Conservation (phyloP, 208 protist species). For the Novymonas esmeraldas region DNA sequence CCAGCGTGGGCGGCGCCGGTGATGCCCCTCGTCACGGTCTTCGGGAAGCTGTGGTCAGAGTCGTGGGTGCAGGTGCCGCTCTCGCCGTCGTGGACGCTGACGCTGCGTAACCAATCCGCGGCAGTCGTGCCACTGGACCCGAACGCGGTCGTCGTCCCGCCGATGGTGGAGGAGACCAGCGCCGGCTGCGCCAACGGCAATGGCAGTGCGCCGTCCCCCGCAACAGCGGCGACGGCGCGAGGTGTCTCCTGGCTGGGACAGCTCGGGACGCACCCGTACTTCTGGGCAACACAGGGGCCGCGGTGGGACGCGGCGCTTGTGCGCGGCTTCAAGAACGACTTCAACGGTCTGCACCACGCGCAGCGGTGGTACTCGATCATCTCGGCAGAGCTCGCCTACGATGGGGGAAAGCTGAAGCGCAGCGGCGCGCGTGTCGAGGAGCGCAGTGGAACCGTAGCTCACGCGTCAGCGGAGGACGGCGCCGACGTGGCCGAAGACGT, state of each 20-base stretch:
- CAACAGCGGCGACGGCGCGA: not conserved
- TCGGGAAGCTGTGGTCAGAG: constrained; percentile 40
- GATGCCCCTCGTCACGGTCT: constrained; percentile 28
- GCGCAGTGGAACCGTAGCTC: not conserved
- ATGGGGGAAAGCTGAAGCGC: constrained; percentile 2
- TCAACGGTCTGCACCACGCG: constrained; percentile 53
- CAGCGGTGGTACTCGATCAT: constrained; percentile 55
- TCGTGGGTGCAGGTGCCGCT: constrained; percentile 51
- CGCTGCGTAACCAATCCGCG: constrained; percentile 50
- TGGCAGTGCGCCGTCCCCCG: too few relatives aligned
- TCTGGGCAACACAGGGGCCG: constrained; percentile 77
- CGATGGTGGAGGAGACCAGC: not conserved
- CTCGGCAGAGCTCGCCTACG: constrained; percentile 43
- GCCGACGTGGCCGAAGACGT: not conserved
- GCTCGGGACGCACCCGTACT: constrained; percentile 36
- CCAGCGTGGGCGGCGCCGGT: not conserved
- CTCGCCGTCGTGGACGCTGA: constrained; percentile 26
- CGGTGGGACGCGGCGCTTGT: constrained; percentile 52
- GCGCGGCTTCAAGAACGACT: constrained; percentile 61
- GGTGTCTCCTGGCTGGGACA: not conserved
- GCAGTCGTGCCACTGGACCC: constrained; percentile 33
- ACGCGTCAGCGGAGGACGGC: not conserved
- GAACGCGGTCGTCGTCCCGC: not conserved
- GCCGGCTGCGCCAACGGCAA: not conserved
- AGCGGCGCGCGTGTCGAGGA: constrained; percentile 1